Evolutionary conservation across 495 filamentous ascomycete genomes (phyloP), one percentile per base, ranked within the genome.

Genomic region (Aeminium ludgeri): DNA sequence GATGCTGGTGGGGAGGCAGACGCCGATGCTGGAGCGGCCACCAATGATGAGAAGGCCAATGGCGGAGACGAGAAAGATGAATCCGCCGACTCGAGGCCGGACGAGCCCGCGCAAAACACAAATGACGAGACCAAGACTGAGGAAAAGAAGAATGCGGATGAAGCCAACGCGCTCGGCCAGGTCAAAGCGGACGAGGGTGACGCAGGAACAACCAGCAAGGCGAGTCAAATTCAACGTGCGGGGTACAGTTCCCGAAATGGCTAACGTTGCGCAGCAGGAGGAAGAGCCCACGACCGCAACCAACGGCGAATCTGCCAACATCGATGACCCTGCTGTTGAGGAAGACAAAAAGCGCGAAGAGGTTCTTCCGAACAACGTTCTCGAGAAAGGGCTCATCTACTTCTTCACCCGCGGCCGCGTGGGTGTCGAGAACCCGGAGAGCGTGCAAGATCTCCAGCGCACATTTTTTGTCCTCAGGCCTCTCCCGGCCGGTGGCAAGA

Each of bases 301-400:
- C 23, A 25, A 25, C 23, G 23, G 23, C 36, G 11, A 38, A 12
- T 16, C 30, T 1, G 38, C 28, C 33, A 38, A 40, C 30, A 8
- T 16, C 23, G 39, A 20, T 34, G 36, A 35, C 13, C 36, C 29
- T 5, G 48, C 47, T 15, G 41, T 62, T 12, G 47, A 63, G 30
- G 47, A 58, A 32, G 57, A 58, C 20, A 41, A 52, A 13, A 52
- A 67, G 49, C 67, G 67, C 48, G 75, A 71, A 52, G 63, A 67
- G 40, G 59, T 49, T 1, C 63, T 76, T 5, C 73, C 85, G 0
- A 77, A 80, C n/a, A 82, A 64, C 40, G 74, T 89, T 20, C 65
- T 93, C 10, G 87, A 96, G 53, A 94, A 93, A 50, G 87, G 86
- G 2, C 70, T 93, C 48, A 81, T 96, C 48, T 94, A 93, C 65